Conservation (phyloP, 2,329 filamentous ascomycete species). For the Colletotrichum caudatum region DNA sequence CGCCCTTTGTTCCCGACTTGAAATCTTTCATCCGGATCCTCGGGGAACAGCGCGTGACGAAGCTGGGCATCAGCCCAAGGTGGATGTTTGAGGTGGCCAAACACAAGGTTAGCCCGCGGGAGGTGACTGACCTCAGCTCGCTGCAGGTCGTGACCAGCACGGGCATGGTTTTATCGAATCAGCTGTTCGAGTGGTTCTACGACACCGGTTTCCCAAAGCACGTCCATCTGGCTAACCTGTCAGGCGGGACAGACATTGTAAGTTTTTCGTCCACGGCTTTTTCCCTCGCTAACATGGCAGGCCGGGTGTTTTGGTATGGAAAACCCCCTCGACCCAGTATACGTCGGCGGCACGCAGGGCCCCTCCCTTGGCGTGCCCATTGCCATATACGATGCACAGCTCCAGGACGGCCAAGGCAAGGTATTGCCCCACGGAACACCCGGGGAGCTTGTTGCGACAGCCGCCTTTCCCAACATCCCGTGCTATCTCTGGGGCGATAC, state of each 20-base stretch:
- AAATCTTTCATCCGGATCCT: constrained; percentile 72
- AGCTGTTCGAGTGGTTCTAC: constrained; percentile 83
- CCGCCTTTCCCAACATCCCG: constrained; percentile 81
- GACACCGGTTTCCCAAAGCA: constrained; percentile 75
- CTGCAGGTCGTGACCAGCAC: constrained; percentile 76
- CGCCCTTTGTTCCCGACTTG: constrained; percentile 79
- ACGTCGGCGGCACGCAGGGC: constrained; percentile 66
- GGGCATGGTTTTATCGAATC: constrained; percentile 84
- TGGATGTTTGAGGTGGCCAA: constrained; percentile 82
- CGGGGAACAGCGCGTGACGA: constrained; percentile 74
- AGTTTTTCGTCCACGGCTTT: constrained; percentile 43
- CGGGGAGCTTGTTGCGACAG: constrained; percentile 79
- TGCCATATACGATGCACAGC: constrained; percentile 73
- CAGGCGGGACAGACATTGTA: constrained; percentile 82
- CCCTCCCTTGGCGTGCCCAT: constrained; percentile 63
- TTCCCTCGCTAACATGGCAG: constrained; percentile 46
- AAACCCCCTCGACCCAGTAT: constrained; percentile 77
- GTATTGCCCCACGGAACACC: constrained; percentile 69
- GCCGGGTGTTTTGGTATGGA: constrained; percentile 71
- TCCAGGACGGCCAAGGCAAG: constrained; percentile 58
- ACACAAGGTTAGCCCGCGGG: constrained; percentile 69
- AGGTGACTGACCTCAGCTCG: constrained; percentile 71
- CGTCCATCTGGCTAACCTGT: constrained; percentile 79
- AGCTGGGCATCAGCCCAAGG: constrained; percentile 80
- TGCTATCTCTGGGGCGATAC: constrained; percentile 72